Evolutionary conservation across 139 green algal genomes (phyloP), one percentile per base, ranked within the genome.

Genomic region (Asterochloris sp.): DNA sequence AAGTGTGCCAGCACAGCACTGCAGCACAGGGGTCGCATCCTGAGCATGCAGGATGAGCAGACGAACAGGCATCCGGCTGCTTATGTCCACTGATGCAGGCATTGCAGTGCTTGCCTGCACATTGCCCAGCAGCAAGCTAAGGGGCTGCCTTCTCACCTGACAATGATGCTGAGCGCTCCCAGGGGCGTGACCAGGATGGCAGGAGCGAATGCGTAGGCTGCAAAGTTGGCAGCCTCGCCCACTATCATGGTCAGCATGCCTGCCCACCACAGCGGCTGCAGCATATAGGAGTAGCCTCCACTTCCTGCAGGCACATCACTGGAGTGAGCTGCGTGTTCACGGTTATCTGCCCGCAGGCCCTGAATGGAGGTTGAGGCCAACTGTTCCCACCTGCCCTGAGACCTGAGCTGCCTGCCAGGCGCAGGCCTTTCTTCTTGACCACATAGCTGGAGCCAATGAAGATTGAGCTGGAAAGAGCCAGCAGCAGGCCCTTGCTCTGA

Each of bases 361-460:
- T 54, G 38, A 6, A 54, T 6, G 38, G 38, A 54, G 38, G 6
- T 54, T 10, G 38, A 54, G 38, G 38, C 38, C 38, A 64, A 60
- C 16, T 19, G 26, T 14, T n/a, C 23, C 28, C 26, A 98, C 95
- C 95, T 88, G 95, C 95, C 17, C 96, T 82, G 0, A 97, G 16
- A 2, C 95, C 96, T 13, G 86, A 87, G 11, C 88, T 73, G 0
- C 92, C 94, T 14, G 97, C 96, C 19, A 91, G 83, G 0, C 91
- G 79, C 29, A 99, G 87, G 0, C 97, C 96, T 38, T 98, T 95
- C 85, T 99, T 99, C 80, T 99, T 99, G n/a, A 99, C 90, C 26
- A 99, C 98, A 85, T 99, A 99, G 84, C 92, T 97, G 1, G 93
- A 88, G 13, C 96, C 96, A 19, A 99, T 99, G 87, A 99, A 98